These are phyloP conservation scores for Macadamia integrifolia DNA, from an alignment of 164 flowering plant species.

Conservation along the genomic window DNA sequence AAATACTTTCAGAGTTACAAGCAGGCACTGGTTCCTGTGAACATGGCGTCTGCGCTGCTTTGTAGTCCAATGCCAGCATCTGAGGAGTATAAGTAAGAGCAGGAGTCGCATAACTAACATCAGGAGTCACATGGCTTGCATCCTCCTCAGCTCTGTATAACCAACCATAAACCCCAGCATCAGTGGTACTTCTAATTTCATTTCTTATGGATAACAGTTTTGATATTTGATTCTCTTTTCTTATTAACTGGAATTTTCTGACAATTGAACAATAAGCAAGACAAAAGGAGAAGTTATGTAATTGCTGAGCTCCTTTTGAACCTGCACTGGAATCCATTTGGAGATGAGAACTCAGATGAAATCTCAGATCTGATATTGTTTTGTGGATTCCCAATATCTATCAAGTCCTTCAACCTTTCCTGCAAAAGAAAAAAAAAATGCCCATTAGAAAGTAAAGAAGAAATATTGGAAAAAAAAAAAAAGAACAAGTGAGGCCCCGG, in stretches of 20 bases:
- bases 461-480: neutral
- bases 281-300: neutral
- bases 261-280: neutral
- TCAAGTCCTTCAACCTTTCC: conserved; percentile 15
- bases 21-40: conserved; percentile 19
- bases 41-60: conserved; percentile 15
- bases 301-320: conserved; percentile 11
- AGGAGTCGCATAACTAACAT: conserved; percentile 4
- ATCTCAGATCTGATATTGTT: conserved; percentile 25
- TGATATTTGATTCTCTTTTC: neutral
- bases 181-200: neutral
- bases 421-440: conserved; percentile 6
- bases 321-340: conserved; percentile 31
- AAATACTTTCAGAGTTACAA: conserved; percentile 13
- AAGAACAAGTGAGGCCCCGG: neutral
- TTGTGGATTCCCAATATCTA: conserved; percentile 11
- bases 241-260: neutral
- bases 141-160: conserved; percentile 20
- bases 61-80: conserved; percentile 18
- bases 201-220: too few species aligned
- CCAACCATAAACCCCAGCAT: conserved; percentile 6
- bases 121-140: conserved; percentile 7
- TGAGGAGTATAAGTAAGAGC: conserved; percentile 13
- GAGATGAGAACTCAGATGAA: conserved; percentile 40
- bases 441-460: conserved; percentile 5